Evolutionary conservation across 768 basidiomycete species (phyloP), one percentile per base, ranked within the genome.

Genomic region (Pisolithus albus): DNA sequence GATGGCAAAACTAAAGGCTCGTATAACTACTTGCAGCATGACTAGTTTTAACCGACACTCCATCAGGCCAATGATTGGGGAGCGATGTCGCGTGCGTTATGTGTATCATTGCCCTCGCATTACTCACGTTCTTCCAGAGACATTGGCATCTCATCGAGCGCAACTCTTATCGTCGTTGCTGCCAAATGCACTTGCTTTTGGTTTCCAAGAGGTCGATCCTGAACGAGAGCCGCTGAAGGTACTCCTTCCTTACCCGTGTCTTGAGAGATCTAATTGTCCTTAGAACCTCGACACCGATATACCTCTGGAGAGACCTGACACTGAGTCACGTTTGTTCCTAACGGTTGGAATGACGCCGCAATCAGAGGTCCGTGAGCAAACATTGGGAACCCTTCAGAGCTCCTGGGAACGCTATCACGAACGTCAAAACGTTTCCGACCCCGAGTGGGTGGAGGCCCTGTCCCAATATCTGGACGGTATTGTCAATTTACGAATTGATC

Each of bases 1-100:
- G 46, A 81, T 81, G 80, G 80, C 80, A 4, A 81, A 81, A 53
- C 59, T 81, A 41, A 80, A 81, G 71, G 79, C 75, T 47, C 47
- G 26, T 34, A 36, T 45, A 6, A 3, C 41, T 6, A n/a, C 23
- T 18, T 8, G 10, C n/a, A 30, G 24, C 13, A 23, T 48, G 13
- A 10, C 30, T n/a, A 3, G 9, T 36, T 47, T 7, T 42, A 47
- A 30, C 46, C 10, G 28, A 51, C 36, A 43, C 32, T 36, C 36
- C 11, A 37, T 9, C 54, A 80, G 78, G 72, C 75, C 4, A 78
- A 79, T 49, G 80, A 81, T 56, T 81, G 80, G 80, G 75, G 77
- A 18, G 68, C 79, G 1, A 61, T 81, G 26, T 79, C 78, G 30
- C 78, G 80, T 81, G 51, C 24, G 77, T 15, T 7, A 18, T 13